phyloP scores from a whole-genome alignment of 176 grass and related monocot species.

The Pontederia crassipes region DNA sequence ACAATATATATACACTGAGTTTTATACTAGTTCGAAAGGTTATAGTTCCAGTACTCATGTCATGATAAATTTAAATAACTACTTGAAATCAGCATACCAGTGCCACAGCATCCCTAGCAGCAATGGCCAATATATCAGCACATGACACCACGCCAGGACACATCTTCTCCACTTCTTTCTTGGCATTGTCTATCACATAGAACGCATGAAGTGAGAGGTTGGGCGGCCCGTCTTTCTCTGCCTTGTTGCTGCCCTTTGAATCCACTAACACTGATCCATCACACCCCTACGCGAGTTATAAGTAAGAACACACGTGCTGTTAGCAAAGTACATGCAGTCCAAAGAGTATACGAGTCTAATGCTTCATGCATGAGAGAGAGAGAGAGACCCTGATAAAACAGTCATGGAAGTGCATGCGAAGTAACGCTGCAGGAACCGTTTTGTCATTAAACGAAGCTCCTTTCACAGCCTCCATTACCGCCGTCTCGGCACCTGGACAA shows the following conservation, averaged over 20 bases:
- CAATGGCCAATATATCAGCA: slow-evolving; percentile 58
- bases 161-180: slow-evolving; percentile 61
- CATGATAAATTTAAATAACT: not conserved
- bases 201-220: slow-evolving; percentile 76
- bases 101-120: slow-evolving; percentile 51
- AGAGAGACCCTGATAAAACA: slow-evolving; percentile 68
- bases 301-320: not conserved
- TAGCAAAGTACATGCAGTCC: not conserved
- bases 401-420: slow-evolving; percentile 91
- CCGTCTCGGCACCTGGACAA: slow-evolving; percentile 54
- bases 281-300: slow-evolving; percentile 37
- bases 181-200: slow-evolving; percentile 88
- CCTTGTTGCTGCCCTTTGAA: slow-evolving; percentile 34
- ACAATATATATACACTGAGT: too few species aligned
- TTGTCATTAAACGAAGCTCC: slow-evolving; percentile 47
- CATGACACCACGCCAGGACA: slow-evolving; percentile 67
- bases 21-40: too few species aligned
- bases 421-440: slow-evolving; percentile 60
- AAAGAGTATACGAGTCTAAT: not conserved
- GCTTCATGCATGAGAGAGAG: not conserved
- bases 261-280: slow-evolving; percentile 68
- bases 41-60: too few species aligned
- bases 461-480: slow-evolving; percentile 43
- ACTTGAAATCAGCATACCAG: slow-evolving; percentile 17
- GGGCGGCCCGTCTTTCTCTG: slow-evolving; percentile 74